Evolutionary conservation across 805 yeast species (phyloP), one percentile per base, ranked within the genome.

Genomic region (Wickerhamiella bombiphila): DNA sequence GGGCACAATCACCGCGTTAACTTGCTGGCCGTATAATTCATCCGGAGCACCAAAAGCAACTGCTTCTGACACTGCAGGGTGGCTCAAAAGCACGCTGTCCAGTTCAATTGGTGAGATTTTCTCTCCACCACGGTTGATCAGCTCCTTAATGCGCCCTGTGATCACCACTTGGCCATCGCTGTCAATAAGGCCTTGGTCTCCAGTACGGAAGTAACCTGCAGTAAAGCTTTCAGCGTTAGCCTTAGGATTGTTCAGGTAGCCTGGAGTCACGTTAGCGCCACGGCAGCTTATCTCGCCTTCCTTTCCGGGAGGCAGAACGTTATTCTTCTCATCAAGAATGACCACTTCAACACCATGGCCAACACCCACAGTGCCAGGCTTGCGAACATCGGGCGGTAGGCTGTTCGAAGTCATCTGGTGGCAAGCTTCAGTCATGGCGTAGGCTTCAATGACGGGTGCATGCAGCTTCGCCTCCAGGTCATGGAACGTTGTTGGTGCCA

Each of bases 371-470:
- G 83, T 74, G 13, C 83, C 82, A 7, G 82, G 72, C 56, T 69
- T 71, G 44, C 81, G 64, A 42, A 65, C 55, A 11, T 75, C 77
- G 8, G 78, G 75, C 26, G 81, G 80, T 30, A 76, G 56, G 45
- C 70, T 66, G 55, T 77, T 77, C 2, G 83, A 75, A 8, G 80
- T 72, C 76, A 77, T 78, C 55, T 77, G 83, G 54, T 77, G 85
- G n/a, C 80, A 66, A 1, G 81, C 81, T 52, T 77, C 86, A 2
- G 85, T 77, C 82, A 77, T 76, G 3, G 83, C 85, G 51, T 77
- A 77, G 0, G 85, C 85, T 54, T 77, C 86, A 13, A 76, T 52
- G 0, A 77, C 83, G 0, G 83, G 83, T 0, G 80, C 77, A 6
- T 67, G 58, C 54, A 77, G 71, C 22, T 65, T 61, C 34, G 57